Evolutionary conservation across 1,284 basidiomycete genomes (phyloP).

Genomic region (Hypsizygus ulmarius): DNA sequence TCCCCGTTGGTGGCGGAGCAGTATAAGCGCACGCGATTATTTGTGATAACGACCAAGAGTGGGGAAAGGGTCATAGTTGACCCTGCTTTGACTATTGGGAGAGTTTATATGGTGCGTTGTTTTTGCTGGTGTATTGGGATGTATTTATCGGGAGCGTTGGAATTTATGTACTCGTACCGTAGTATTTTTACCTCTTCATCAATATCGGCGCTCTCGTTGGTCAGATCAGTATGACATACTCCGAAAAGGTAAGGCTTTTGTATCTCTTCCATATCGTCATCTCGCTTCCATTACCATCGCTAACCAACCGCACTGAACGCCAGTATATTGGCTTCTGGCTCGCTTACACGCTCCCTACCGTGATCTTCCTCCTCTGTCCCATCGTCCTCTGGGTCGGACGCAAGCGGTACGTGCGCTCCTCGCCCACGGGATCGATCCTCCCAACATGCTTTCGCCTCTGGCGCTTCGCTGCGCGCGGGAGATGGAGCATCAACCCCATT

Average conservation of each 20-base stretch:
- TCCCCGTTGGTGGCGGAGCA: constrained; percentile 82
- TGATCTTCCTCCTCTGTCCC: constrained; percentile 67
- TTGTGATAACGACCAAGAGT: constrained; percentile 48
- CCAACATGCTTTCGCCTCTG: constrained; percentile 48
- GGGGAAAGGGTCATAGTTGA: constrained; percentile 85
- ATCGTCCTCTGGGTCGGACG: constrained; percentile 67
- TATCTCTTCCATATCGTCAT: not conserved
- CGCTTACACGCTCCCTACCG: constrained; percentile 66
- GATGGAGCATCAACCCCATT: constrained; percentile 60
- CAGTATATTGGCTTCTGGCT: constrained; percentile 73
- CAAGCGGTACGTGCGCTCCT: constrained; percentile 63
- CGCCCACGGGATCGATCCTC: constrained; percentile 80
- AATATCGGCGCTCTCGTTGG: constrained; percentile 76
- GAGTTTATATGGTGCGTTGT: constrained; percentile 66
- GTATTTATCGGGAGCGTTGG: too few relatives aligned
- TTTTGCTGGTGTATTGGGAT: not conserved
- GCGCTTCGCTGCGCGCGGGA: constrained; percentile 48
- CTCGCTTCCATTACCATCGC: not conserved
- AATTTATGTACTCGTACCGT: too few relatives aligned
- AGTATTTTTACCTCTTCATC: constrained; percentile 80
- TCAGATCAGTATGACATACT: constrained; percentile 69
- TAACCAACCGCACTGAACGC: constrained; percentile 2
- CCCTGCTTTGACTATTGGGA: constrained; percentile 66
- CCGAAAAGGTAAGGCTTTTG: constrained; percentile 56
- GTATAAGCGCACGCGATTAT: constrained; percentile 56